phyloP scores from a whole-genome alignment of 192 early-diverging fungal genomes.

The Umbelopsis sp. region DNA sequence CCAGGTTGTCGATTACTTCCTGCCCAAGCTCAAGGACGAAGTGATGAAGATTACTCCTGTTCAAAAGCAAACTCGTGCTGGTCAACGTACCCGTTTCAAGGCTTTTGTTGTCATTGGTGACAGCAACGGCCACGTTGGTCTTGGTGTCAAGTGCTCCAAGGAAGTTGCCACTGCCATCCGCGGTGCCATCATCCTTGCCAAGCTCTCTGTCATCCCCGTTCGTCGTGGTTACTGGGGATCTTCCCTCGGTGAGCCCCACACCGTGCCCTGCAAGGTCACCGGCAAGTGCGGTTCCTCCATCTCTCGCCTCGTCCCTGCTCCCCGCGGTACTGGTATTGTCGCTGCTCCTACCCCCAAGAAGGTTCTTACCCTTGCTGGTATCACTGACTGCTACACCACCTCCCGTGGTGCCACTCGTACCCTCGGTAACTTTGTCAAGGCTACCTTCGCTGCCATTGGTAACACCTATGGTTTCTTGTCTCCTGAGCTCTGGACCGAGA shows the following conservation, averaged over 20 bases:
- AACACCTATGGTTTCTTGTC: constrained; percentile 97
- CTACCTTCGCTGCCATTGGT: constrained; percentile 93
- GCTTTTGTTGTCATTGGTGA: constrained; percentile 99
- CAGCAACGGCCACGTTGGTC: constrained; percentile 96
- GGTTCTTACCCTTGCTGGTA: constrained; percentile 93
- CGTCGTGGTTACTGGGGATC: constrained; percentile 98
- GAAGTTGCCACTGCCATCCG: constrained; percentile 98
- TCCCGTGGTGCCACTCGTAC: constrained; percentile 95
- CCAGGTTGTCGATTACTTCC: constrained; percentile 96
- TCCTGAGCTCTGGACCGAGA: constrained; percentile 95
- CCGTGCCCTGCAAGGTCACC: constrained; percentile 95
- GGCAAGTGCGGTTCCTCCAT: constrained; percentile 93
- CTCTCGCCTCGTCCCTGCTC: constrained; percentile 93
- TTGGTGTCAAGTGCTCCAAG: constrained; percentile 99
- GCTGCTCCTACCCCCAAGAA: constrained; percentile 97
- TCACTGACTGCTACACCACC: constrained; percentile 95
- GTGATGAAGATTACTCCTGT: constrained; percentile 99
- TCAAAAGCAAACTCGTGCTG: constrained; percentile 99
- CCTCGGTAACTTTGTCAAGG: constrained; percentile 99
- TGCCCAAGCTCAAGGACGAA: constrained; percentile 96
- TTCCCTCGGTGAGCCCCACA: constrained; percentile 94
- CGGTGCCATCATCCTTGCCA: constrained; percentile 98
- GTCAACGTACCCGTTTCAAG: constrained; percentile 99
- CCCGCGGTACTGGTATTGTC: constrained; percentile 98
- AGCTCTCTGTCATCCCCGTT: constrained; percentile 96